These are phyloP conservation scores for Cucumis cinereus DNA, from an alignment of 306 rosid species.

Conservation along the genomic window DNA sequence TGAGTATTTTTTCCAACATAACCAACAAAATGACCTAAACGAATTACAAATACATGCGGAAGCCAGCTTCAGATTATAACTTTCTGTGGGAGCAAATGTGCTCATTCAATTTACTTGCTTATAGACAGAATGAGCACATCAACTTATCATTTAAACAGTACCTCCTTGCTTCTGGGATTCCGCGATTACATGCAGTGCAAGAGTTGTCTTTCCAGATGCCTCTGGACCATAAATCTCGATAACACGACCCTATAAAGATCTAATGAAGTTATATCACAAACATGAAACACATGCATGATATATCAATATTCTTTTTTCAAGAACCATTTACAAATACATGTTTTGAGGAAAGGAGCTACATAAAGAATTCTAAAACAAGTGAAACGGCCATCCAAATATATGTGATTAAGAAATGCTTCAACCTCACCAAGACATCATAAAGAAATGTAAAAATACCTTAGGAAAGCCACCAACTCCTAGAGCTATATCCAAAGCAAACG, in stretches of 20 bases:
- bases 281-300: not conserved
- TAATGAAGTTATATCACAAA: slow-evolving; percentile 14
- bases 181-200: slow-evolving; percentile 83
- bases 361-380: not conserved
- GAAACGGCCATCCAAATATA: not conserved
- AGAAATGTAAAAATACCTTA: slow-evolving; percentile 35
- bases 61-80: not conserved
- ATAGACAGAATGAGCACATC: not conserved
- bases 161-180: slow-evolving; percentile 96
- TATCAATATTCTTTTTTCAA: not conserved
- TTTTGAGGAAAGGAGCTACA: not conserved
- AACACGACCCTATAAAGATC: slow-evolving; percentile 67
- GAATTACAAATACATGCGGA: not conserved
- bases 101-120: not conserved
- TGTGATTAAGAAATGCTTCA: not conserved
- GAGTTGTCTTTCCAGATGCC: slow-evolving; percentile 97
- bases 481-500: slow-evolving; percentile 60
- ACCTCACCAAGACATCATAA: not conserved
- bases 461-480: slow-evolving; percentile 86
- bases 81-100: not conserved
- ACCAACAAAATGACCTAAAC: not conserved
- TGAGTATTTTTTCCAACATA: not conserved
- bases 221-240: slow-evolving; percentile 95
- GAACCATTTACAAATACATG: not conserved
- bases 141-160: slow-evolving; percentile 9